Evolutionary conservation across 139 green algal genomes (phyloP).

Genomic region (Yamagishiella unicocca): DNA sequence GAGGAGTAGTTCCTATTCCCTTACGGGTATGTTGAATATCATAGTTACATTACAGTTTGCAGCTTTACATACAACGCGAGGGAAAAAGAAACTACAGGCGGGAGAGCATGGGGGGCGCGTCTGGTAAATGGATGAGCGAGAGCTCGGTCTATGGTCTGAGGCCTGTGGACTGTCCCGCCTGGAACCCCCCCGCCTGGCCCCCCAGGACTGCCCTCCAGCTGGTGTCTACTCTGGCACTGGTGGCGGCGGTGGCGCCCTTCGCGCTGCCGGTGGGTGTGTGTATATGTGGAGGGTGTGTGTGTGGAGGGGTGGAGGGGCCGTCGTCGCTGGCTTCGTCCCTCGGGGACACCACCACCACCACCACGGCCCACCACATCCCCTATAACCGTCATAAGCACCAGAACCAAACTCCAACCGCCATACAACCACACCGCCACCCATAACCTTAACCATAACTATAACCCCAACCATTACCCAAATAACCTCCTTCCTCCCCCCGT

Average conservation of each 20-base stretch:
- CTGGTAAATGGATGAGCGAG: neutral
- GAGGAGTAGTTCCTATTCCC: neutral
- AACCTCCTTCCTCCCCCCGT: neutral
- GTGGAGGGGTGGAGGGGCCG: neutral
- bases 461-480: no score
- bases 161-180: neutral
- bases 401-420: neutral
- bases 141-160: neutral
- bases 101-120: neutral
- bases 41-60: neutral
- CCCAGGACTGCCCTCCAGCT: conserved; percentile 69
- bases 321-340: no score
- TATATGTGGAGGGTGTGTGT: neutral
- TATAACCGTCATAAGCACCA: neutral
- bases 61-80: no score
- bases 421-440: neutral
- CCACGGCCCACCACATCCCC: neutral
- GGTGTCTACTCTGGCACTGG: conserved; percentile 75
- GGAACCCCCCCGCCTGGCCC: no score
- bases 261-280: conserved; percentile 61
- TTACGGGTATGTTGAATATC: neutral
- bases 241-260: conserved; percentile 70
- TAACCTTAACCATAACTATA: no score
- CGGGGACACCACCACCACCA: neutral
- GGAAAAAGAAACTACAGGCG: no score